A percentile compares a stretch with the other conserved stretches of the same genome.
phyloP scores from a whole-genome alignment of 169 alveolate genomes.

The Eimeria tenella region DNA sequence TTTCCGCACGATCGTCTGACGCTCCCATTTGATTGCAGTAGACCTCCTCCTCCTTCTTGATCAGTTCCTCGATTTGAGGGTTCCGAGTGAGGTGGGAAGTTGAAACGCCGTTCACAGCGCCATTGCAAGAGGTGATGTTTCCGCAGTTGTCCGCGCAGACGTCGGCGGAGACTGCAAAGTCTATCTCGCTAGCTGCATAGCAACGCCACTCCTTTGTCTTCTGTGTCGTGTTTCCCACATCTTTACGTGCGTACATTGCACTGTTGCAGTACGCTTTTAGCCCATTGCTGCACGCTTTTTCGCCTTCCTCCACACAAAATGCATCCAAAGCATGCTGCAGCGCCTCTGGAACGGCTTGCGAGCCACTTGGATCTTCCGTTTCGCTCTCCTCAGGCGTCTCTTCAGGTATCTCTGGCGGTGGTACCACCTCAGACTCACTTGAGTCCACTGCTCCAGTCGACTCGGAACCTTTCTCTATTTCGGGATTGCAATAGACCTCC shows the following conservation, averaged over 20 bases:
- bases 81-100: background rate
- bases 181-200: background rate
- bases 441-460: too few species aligned
- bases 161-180: background rate
- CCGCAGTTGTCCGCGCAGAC: background rate
- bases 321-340: background rate
- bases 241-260: background rate
- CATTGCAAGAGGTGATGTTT: background rate
- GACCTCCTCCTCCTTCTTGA: background rate
- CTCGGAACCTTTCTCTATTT: too few species aligned
- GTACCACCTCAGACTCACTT: too few species aligned
- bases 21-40: too few species aligned
- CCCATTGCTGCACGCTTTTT: background rate
- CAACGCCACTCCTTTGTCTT: conserved; percentile 25
- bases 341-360: background rate
- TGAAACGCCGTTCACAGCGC: background rate
- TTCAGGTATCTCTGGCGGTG: background rate
- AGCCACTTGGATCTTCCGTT: background rate
- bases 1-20: too few species aligned
- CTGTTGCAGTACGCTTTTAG: background rate
- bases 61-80: too few species aligned
- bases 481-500: background rate
- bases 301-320: conserved; percentile 15
- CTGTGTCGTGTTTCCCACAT: background rate
- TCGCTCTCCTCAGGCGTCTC: background rate